phyloP scores from a whole-genome alignment of 495 filamentous ascomycete species.

The Penicillium tannophilum region DNA sequence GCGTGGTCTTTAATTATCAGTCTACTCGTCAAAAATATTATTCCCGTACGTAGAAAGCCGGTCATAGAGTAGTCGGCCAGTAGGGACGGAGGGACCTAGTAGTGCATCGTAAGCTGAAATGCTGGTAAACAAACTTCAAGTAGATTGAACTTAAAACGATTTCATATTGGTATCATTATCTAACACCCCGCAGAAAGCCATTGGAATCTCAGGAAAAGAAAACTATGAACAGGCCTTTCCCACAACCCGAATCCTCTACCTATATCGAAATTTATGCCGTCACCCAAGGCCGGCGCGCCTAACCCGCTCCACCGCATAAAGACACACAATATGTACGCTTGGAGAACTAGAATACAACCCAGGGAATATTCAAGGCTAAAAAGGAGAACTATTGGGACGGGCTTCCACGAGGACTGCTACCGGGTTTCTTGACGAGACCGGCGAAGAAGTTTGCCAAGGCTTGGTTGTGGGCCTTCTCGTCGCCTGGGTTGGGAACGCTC shows the following conservation, averaged over 20 bases:
- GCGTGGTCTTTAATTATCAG: too few relatives aligned
- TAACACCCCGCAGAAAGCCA: conserved; percentile 32
- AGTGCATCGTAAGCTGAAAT: too few relatives aligned
- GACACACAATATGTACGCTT: conserved; percentile 32
- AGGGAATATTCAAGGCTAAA: conserved; percentile 4
- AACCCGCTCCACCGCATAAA: conserved; percentile 27
- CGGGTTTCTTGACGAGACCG: conserved; percentile 62
- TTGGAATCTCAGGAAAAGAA: conserved; percentile 16
- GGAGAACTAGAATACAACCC: conserved; percentile 39
- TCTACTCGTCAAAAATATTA: too few relatives aligned
- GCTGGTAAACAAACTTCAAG: too few relatives aligned
- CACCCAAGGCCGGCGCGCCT: conserved; percentile 26
- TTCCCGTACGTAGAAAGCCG: too few relatives aligned
- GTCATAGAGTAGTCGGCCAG: too few relatives aligned
- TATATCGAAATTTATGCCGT: conserved; percentile 34
- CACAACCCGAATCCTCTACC: conserved; percentile 8
- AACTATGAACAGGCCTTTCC: conserved; percentile 18
- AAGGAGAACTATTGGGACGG: conserved; percentile 35
- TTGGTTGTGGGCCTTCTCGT: conserved; percentile 67
- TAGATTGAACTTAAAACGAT: conserved; percentile 10
- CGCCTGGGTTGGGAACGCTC: conserved; percentile 37
- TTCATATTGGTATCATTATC: conserved; percentile 41
- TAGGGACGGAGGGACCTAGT: too few relatives aligned
- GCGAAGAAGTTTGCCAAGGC: conserved; percentile 69
- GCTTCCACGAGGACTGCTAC: conserved; percentile 45